These are phyloP conservation scores for Tolypocladium amazonense DNA, from an alignment of 2,329 filamentous ascomycete genomes.

Conservation along the genomic window DNA sequence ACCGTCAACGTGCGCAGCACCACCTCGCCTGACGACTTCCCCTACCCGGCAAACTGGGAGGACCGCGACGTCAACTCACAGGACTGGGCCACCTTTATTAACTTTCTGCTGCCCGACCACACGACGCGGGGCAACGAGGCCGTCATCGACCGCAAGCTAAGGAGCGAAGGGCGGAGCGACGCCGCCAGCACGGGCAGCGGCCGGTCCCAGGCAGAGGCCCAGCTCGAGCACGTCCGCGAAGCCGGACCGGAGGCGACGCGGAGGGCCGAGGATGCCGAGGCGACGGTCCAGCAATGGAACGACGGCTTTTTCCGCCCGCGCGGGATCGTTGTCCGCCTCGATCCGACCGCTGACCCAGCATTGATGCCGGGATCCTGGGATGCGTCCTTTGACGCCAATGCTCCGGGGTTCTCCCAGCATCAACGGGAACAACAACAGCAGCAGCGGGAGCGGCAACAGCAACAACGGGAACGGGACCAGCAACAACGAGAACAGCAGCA, in stretches of 20 bases:
- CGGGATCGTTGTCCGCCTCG: constrained; percentile 30
- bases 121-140: constrained; percentile 31
- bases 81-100: constrained; percentile 51
- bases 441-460: constrained; percentile 2
- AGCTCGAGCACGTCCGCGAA: constrained; percentile 24
- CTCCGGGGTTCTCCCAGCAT: neutral
- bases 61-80: constrained; percentile 34
- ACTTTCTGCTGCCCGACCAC: constrained; percentile 42
- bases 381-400: constrained; percentile 8
- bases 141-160: constrained; percentile 37
- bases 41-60: constrained; percentile 27
- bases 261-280: constrained; percentile 21
- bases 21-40: constrained; percentile 31
- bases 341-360: constrained; percentile 8
- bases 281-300: constrained; percentile 44
- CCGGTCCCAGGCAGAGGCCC: constrained; percentile 25
- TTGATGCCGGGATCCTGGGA: constrained; percentile 16
- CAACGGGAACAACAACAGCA: neutral
- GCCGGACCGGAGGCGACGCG: constrained; percentile 11
- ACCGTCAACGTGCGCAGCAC: constrained; percentile 20
- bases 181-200: constrained; percentile 11
- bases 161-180: constrained; percentile 24
- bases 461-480: constrained; percentile 6
- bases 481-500: constrained; percentile 1
- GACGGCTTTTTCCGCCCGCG: constrained; percentile 42